These are phyloP conservation scores for Taxawa tesnikishii DNA, from an alignment of 2,329 filamentous ascomycete genomes.

Conservation along the genomic window DNA sequence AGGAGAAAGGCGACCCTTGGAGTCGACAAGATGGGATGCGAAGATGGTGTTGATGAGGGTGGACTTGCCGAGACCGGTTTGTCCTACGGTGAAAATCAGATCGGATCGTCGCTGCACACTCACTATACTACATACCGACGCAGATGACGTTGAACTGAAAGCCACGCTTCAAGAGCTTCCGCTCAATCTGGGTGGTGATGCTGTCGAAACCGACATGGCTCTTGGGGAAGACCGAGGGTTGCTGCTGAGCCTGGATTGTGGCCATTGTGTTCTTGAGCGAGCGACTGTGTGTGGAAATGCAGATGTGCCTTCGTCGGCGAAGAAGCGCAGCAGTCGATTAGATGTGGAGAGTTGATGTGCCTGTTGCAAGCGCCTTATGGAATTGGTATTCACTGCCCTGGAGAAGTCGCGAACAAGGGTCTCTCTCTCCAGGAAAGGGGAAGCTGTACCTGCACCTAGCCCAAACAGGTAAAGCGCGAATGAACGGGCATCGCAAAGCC, in stretches of 20 bases:
- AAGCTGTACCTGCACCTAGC: constrained; percentile 13
- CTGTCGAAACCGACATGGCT: constrained; percentile 99
- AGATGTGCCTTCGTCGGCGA: neutral
- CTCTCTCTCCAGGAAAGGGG: constrained; percentile 21
- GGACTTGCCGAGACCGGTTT: constrained; percentile 97
- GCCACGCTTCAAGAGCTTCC: constrained; percentile 97
- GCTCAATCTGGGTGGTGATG: constrained; percentile 98
- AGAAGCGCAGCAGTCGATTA: neutral
- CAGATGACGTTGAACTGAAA: constrained; percentile 99
- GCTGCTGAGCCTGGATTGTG: constrained; percentile 47
- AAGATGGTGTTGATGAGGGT: constrained; percentile 99
- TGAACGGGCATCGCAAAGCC: neutral
- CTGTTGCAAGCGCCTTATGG: no score
- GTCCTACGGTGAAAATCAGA: constrained; percentile 46
- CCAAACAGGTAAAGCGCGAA: no score
- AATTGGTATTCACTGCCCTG: no score
- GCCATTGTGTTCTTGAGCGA: constrained; percentile 39
- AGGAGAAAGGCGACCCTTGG: constrained; percentile 86
- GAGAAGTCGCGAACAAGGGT: neutral
- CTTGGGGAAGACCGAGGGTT: constrained; percentile 61
- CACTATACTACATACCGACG: constrained; percentile 53
- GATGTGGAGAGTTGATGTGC: no score
- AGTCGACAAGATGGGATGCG: constrained; percentile 97
- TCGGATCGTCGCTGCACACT: neutral
- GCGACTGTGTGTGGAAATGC: constrained; percentile 1